Evolutionary conservation across 2,329 filamentous ascomycete species (phyloP).

Genomic region (Fonsecaea pedrosoi): DNA sequence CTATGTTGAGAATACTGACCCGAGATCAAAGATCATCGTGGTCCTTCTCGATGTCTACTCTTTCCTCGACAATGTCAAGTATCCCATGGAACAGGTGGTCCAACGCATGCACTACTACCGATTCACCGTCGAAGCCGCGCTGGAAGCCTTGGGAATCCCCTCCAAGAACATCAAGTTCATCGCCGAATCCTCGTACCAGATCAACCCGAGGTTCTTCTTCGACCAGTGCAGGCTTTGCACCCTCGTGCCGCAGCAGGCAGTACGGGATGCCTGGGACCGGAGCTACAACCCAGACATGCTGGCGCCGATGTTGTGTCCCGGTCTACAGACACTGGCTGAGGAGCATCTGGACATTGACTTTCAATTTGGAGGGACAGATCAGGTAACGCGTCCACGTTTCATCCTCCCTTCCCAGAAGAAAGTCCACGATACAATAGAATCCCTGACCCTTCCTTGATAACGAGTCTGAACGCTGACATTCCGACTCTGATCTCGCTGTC

Average conservation of each 20-base stretch:
- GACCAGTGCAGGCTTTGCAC: constrained; percentile 2
- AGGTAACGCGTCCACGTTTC: neutral
- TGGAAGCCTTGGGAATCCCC: neutral
- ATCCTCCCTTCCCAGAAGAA: neutral
- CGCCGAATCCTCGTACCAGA: neutral
- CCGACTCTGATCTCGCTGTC: no score
- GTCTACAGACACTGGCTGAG: neutral
- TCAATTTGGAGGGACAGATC: neutral
- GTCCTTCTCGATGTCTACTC: constrained; percentile 2
- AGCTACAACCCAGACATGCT: constrained; percentile 6
- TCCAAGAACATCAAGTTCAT: constrained; percentile 1
- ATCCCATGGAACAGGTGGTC: constrained; percentile 1
- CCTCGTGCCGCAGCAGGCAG: neutral
- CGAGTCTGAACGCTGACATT: no score
- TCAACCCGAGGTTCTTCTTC: constrained; percentile 3
- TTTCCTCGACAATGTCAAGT: constrained; percentile 6
- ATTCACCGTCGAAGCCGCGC: neutral
- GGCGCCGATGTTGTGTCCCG: neutral
- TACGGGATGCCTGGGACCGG: neutral
- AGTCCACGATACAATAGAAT: neutral
- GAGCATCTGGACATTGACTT: constrained; percentile 1
- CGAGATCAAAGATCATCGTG: neutral
- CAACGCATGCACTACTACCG: constrained; percentile 6
- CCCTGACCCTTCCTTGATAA: no score
- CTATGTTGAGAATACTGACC: neutral